A percentile compares a stretch with the other conserved stretches of the same genome.
These are phyloP conservation scores for Thalassia testudinum DNA, from an alignment of 116 monocot genomes.

Conservation along the genomic window DNA sequence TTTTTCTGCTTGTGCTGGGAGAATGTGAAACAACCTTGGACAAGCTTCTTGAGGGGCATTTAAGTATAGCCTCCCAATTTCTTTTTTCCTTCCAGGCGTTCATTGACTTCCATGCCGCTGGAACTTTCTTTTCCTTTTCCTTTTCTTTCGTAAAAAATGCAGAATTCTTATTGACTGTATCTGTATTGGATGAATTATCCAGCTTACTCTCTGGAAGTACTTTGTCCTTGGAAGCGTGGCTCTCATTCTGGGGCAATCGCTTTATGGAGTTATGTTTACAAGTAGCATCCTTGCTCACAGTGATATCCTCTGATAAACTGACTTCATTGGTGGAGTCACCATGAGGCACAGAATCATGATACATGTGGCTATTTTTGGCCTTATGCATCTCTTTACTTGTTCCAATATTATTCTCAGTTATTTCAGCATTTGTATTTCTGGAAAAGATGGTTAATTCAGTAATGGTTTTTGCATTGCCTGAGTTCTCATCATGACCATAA, in stretches of 20 bases:
- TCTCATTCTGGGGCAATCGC: slow-evolving; percentile 41
- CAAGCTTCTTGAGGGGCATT: slow-evolving; percentile 46
- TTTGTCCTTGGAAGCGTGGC: slow-evolving; percentile 25
- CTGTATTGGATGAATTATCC: slow-evolving; percentile 34
- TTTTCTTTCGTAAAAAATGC: slow-evolving; percentile 12
- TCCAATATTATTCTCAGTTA: neutral
- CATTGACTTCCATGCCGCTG: slow-evolving; percentile 60
- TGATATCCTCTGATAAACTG: no score
- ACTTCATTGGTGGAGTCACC: no score
- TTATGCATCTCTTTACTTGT: neutral
- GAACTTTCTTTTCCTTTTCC: slow-evolving; percentile 38
- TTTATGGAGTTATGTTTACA: slow-evolving; percentile 27
- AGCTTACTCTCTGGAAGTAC: slow-evolving; percentile 22
- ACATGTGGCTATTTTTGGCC: no score
- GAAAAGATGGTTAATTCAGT: neutral
- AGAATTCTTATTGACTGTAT: slow-evolving; percentile 23
- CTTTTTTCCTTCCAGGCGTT: slow-evolving; percentile 98
- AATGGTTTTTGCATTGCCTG: neutral
- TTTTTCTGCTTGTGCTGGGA: slow-evolving; percentile 61
- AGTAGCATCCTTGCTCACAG: neutral
- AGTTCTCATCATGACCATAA: no score
- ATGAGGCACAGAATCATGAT: no score
- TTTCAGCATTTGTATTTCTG: neutral
- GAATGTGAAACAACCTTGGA: slow-evolving; percentile 45
- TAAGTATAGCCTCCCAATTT: slow-evolving; percentile 95